A percentile compares a stretch with the other conserved stretches of the same genome.
Conservation (phyloP, 441 rosid genomes). For the Codiaeum variegatum region DNA sequence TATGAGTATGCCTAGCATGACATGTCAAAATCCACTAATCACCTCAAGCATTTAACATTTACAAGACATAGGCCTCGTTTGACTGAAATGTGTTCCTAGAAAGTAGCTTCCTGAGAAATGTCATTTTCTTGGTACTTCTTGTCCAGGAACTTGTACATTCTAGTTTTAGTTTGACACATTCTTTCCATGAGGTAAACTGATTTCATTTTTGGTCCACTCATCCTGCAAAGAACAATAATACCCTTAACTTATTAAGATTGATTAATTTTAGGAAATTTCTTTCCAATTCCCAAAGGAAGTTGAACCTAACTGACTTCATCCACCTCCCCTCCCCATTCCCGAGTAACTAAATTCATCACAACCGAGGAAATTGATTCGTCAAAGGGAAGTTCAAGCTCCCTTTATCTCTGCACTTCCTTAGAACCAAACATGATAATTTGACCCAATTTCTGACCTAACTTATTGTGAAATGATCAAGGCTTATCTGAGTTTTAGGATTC, state of each 20-base stretch:
- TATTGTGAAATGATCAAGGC: not conserved
- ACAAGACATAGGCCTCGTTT: not conserved
- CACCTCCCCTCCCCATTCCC: too few relatives aligned
- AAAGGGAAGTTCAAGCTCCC: not conserved
- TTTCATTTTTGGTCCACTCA: not conserved
- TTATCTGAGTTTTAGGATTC: not conserved
- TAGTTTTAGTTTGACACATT: not conserved
- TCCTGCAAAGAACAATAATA: not conserved
- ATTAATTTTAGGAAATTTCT: not conserved
- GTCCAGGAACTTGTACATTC: not conserved
- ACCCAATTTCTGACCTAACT: not conserved
- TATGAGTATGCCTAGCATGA: constrained; percentile 2
- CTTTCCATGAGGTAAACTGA: too few relatives aligned
- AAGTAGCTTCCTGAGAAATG: not conserved
- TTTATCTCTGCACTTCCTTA: too few relatives aligned
- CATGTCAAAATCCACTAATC: constrained; percentile 3
- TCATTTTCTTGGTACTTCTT: not conserved
- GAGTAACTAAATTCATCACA: too few relatives aligned
- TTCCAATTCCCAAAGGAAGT: not conserved
- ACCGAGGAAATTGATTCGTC: too few relatives aligned
- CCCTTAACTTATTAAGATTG: not conserved
- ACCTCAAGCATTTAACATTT: constrained; percentile 1
- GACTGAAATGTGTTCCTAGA: not conserved
- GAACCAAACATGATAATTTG: not conserved
- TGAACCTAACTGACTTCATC: too few relatives aligned